Percentiles rank a stretch among this genome's conserved stretches.
phyloP scores from a whole-genome alignment of 768 basidiomycete genomes.

The Suillus brevipes region DNA sequence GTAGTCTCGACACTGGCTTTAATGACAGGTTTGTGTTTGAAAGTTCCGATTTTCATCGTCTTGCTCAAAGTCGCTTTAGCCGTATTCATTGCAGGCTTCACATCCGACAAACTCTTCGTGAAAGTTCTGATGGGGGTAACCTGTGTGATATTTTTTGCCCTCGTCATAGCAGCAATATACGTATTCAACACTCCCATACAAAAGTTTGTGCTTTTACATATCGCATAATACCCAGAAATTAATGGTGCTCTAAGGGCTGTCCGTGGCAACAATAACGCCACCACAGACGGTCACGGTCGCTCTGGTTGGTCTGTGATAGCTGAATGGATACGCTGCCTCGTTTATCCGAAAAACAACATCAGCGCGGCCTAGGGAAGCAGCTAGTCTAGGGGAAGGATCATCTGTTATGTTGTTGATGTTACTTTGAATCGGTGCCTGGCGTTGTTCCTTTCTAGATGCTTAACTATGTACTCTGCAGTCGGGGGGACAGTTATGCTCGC shows the following conservation, averaged over 20 bases:
- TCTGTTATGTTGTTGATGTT: no score
- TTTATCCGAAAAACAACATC: no score
- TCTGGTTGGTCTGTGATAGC: no score
- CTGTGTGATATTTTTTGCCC: neutral
- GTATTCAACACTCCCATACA: neutral
- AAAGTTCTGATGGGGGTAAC: neutral
- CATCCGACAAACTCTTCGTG: neutral
- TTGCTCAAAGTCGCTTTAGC: neutral
- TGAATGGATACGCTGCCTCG: no score
- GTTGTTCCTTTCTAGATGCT: no score
- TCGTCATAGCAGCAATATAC: neutral
- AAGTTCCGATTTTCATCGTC: neutral
- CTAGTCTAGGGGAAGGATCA: no score
- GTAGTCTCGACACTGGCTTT: neutral
- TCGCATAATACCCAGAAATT: neutral
- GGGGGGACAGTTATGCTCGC: no score
- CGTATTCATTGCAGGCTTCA: neutral
- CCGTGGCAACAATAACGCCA: neutral
- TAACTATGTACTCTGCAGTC: no score
- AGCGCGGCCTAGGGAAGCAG: no score
- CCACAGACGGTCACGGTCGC: neutral
- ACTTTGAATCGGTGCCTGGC: no score
- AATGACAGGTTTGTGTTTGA: neutral
- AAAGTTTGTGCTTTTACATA: neutral
- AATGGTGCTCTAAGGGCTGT: neutral